Base-by-base conservation (phyloP, 768 basidiomycete species). In the Mycena vitilis region DNA sequence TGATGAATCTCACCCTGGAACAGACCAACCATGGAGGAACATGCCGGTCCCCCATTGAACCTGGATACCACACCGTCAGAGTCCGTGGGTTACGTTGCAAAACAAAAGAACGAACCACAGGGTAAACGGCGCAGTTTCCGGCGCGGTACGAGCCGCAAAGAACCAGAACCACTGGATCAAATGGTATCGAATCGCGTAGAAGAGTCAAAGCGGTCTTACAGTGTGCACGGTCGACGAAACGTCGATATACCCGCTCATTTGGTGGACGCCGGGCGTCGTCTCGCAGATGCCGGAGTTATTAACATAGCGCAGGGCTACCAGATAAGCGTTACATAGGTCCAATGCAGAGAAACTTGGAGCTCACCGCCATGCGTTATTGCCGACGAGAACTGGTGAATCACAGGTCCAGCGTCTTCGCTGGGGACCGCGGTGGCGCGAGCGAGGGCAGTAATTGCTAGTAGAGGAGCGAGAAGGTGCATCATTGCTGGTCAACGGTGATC, bases 91-190 rank as follows among this genome's bases (percentile, higher is more conserved):
- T 2, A 3, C 11, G 36, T 9, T 60, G 15, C 25, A 13, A n/a
- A 15, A 38, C 59, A 13, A 42, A 47, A n/a, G n/a, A 11, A 23
- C 75, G 47, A 62, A 88, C 89, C 90, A 91, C 22, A 91, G 79
- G 1, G 89, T 89, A 71, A 92, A 87, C 0, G 90, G 90, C 0
- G 89, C 89, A 1, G 83, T 88, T 53, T 87, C 86, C 0, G 89
- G 86, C 6, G 81, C 79, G 30, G 85, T 77, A 16, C 90, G 83
- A 3, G 90, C 84, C 69, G 88, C 91, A 59, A 91, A 91, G 77
- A 91, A 91, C 88, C 89, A 91, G 74, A 91, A 91, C 88, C 88
- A 91, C 89, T 89, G 63, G 34, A 60, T 3, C 16, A 51, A 44
- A 55, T 57, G 11, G 9, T 30, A 57, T 68, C 42, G 60, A 51